These are phyloP conservation scores for Plantago elongata DNA, from an alignment of 257 asterid species.

Conservation along the genomic window DNA sequence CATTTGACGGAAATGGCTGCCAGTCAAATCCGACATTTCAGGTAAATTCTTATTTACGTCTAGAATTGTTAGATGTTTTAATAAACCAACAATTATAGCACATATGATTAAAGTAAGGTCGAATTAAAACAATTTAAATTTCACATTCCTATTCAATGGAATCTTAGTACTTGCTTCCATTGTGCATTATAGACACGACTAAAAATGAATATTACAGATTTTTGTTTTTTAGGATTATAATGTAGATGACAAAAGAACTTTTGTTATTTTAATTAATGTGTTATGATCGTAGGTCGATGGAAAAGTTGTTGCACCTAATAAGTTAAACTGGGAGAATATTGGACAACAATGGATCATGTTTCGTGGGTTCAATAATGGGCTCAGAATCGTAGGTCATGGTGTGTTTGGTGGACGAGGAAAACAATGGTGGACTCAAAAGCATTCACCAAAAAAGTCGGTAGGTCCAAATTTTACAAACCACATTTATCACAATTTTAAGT, in stretches of 20 bases:
- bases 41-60: no score
- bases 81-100: no score
- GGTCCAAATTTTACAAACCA: neutral
- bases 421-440: constrained; percentile 19
- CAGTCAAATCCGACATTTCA: neutral
- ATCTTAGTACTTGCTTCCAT: no score
- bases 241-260: neutral
- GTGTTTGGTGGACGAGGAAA: constrained; percentile 23
- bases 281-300: constrained; percentile 22
- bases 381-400: constrained; percentile 22
- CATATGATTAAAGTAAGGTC: no score
- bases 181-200: no score
- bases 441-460: no score
- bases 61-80: no score
- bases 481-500: constrained; percentile 8
- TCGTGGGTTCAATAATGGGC: neutral
- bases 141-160: no score
- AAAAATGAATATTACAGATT: no score
- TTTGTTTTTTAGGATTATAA: no score
- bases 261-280: neutral
- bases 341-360: constrained; percentile 22
- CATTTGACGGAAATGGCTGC: constrained; percentile 20
- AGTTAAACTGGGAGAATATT: neutral
- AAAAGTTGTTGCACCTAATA: constrained; percentile 22
- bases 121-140: no score